Evolutionary conservation across 2,329 filamentous ascomycete genomes (phyloP), one percentile per base, ranked within the genome.

Genomic region (Penicillium janthinellum): DNA sequence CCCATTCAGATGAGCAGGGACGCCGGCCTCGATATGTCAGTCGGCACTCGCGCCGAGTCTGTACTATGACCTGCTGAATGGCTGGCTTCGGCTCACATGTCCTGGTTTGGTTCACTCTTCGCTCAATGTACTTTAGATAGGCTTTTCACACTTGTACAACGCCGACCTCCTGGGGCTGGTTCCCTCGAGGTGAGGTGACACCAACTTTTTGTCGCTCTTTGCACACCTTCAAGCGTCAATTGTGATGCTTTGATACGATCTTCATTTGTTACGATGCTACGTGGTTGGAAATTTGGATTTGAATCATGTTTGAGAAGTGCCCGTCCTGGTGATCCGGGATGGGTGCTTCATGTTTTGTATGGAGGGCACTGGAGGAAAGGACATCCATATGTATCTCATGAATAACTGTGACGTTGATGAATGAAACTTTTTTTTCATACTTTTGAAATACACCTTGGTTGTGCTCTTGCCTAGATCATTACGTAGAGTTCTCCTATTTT

Each of bases 1-100:
- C 53, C 34, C 35, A 57, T 15, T 58, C 53, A 4, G 67, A 68
- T 22, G 67, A 69, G 2, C 31, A 57, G n/a, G 38, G 55, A 17
- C 70, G 72, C 17, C 66, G 70, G 22, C 71, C 70, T 3, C 58
- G 73, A 17, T 74, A 75, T 45, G 67, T 75, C 59, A 70, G 74
- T 35, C 71, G 73, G 34, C 66, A 70, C 45, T 58, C 70, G 54
- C 67, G 70, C 10, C 58, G 71, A 22, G 56, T 42, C 6, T 22
- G 22, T 22, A 22, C 22, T 22, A 2, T 71, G 51, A 70, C 31
- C 4, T 12, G 41, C 39, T 39, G 41, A 45, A 22, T 44, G 39
- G n/a, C 45, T 28, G 44, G 44, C 44, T 22, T 31, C 31, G 3
- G 25, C 22, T 58, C 8, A 31, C 10, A 31, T 31, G 31, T 8